Evolutionary conservation across 805 yeast genomes (phyloP).

Genomic region (Phaffomyces antillensis): DNA sequence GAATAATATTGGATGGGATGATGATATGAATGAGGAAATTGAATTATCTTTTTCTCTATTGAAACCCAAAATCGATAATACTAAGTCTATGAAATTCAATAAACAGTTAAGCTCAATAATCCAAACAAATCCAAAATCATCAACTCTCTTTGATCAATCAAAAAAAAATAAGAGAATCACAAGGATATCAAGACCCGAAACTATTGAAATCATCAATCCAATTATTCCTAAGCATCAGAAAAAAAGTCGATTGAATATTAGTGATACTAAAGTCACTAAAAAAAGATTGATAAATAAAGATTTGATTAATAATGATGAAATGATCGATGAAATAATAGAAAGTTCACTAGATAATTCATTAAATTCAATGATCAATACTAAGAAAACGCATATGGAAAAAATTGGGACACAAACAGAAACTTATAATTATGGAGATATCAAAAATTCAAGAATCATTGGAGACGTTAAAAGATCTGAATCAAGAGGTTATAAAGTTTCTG

Average conservation of each 20-base stretch:
- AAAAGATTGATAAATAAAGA: not conserved
- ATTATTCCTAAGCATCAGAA: no score
- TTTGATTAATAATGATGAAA: not conserved
- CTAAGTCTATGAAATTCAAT: no score
- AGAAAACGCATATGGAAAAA: not conserved
- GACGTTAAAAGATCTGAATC: not conserved
- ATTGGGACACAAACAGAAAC: conserved; percentile 14
- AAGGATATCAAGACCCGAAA: not conserved
- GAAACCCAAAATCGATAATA: no score
- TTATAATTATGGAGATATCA: conserved; percentile 7
- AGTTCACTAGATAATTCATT: not conserved
- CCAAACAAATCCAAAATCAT: not conserved
- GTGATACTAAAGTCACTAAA: not conserved
- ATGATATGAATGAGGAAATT: no score
- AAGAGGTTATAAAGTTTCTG: conserved; percentile 5
- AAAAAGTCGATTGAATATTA: no score
- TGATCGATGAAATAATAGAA: not conserved
- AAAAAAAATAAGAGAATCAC: not conserved
- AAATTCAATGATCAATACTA: not conserved
- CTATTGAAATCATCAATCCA: not conserved
- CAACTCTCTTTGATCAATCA: no score
- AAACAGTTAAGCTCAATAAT: not conserved
- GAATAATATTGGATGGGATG: no score
- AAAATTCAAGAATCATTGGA: no score
- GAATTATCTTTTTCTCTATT: no score